Base-by-base conservation (phyloP, 352 stramenopile species). In the Pythium periplocum region DNA sequence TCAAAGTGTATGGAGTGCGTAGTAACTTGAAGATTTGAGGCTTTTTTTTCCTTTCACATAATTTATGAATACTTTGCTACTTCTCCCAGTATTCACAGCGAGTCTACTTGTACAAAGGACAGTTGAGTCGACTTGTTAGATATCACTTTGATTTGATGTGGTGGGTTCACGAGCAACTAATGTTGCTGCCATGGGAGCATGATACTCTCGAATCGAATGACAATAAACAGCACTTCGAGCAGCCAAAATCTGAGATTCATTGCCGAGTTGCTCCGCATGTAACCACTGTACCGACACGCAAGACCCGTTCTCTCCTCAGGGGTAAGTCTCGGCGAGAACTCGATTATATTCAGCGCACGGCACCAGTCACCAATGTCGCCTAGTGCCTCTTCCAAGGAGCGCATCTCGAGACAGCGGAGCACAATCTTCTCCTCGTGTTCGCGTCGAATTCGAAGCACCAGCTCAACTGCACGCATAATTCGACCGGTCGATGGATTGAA, bases 191-290 rank as follows among this genome's bases (percentile, higher is more conserved):
- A 64, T 1, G 61, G 37, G 36, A 72, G 56, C 52, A 79, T 68
- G 55, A 71, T 49, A 39, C 48, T 70, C 55, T 79, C 67, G 49
- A 76, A 79, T 38, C 67, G 67, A 40, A 79, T 55, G 43, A 74
- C 51, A 4, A 77, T 57, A 46, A 67, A 80, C 11, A 80, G 44
- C 51, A 75, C 71, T 61, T 80, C 71, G 50, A 71, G 61, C 46
- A 80, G 57, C 71, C 71, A 77, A 42, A 66, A 75, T 34, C 64
- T 59, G 9, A 70, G 44, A 17, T 74, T 59, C 1, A 50, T 38
- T 6, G 59, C 53, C 11, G 60, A 54, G 3, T 68, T 60, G 26
- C 65, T 48, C 41, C 46, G 33, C 11, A 75, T 54, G 43, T 39
- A 59, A 34, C 68, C 59, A 34, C 58, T 68, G 56, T 73, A 78